Evolutionary conservation across 805 yeast genomes (phyloP).

Genomic region (Suhomyces prunicola): DNA sequence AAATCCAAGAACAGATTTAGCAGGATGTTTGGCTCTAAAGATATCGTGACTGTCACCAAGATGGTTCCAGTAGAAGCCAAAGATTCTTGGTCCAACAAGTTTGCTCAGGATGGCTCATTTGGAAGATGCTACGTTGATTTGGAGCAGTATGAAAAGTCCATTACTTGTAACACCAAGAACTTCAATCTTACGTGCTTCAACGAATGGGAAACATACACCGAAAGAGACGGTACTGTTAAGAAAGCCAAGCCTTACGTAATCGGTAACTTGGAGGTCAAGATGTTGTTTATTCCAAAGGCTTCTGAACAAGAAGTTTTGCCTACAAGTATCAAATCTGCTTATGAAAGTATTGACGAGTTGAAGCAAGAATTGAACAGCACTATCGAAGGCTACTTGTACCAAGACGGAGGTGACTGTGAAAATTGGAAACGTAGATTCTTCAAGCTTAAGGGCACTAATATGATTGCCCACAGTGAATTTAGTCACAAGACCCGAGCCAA

Average conservation of each 20-base stretch:
- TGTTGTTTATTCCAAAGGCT: conserved; percentile 66
- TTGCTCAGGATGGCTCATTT: conserved; percentile 88
- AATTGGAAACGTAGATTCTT: conserved; percentile 72
- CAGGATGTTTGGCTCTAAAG: conserved; percentile 47
- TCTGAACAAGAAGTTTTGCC: conserved; percentile 64
- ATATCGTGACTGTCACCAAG: conserved; percentile 46
- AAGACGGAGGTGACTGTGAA: conserved; percentile 88
- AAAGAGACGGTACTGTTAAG: conserved; percentile 22
- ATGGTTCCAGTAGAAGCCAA: conserved; percentile 49
- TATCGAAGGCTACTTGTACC: conserved; percentile 72
- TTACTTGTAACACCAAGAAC: conserved; percentile 51
- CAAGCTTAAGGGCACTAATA: conserved; percentile 64
- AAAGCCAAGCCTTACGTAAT: conserved; percentile 52
- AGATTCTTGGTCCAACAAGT: conserved; percentile 60
- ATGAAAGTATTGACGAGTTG: conserved; percentile 33
- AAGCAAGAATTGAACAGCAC: conserved; percentile 19
- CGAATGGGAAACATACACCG: conserved; percentile 63
- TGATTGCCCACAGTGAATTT: conserved; percentile 73
- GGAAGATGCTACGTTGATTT: conserved; percentile 72
- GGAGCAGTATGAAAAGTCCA: conserved; percentile 51
- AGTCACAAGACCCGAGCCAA: conserved; percentile 68
- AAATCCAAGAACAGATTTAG: conserved; percentile 45
- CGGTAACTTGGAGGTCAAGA: conserved; percentile 64
- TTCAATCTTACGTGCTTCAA: conserved; percentile 65
- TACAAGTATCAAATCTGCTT: conserved; percentile 54